These are phyloP conservation scores for Trichoderma sp. DNA, from an alignment of 2,329 filamentous ascomycete genomes.

Conservation along the genomic window DNA sequence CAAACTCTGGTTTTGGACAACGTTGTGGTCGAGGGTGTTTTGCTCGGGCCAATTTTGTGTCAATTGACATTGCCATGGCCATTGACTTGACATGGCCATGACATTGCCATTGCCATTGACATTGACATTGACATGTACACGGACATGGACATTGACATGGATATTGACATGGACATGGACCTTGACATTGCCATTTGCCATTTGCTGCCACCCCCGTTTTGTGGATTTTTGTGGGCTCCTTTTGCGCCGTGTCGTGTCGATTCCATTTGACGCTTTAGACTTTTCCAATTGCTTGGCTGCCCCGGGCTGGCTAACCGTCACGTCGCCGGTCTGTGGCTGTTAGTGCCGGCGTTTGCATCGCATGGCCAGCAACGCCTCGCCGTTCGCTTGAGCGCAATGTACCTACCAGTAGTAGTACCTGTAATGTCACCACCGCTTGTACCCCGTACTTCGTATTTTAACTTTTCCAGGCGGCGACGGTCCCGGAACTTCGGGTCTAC, in stretches of 20 bases:
- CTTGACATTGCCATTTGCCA: too few species aligned
- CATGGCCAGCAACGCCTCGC: neutral
- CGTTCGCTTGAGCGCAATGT: neutral
- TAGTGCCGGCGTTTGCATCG: neutral
- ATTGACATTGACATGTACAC: too few species aligned
- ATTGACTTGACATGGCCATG: too few species aligned
- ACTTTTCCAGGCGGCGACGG: neutral
- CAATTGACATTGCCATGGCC: too few species aligned
- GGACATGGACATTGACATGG: too few species aligned
- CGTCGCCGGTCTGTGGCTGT: too few species aligned
- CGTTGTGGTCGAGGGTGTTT: too few species aligned
- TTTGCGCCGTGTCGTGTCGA: neutral
- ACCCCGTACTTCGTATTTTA: conserved; percentile 11
- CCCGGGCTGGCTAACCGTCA: neutral
- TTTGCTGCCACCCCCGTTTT: neutral
- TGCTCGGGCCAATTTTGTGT: neutral
- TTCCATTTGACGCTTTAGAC: neutral
- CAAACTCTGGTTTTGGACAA: too few species aligned
- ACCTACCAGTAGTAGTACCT: neutral
- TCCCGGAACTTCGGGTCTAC: neutral
- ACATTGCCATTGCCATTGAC: too few species aligned
- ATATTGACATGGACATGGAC: too few species aligned
- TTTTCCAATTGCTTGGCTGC: neutral
- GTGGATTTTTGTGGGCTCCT: neutral
- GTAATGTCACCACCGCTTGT: neutral